A percentile compares a stretch with the other conserved stretches of the same genome.
Conservation (phyloP, 768 basidiomycete species). For the Hypsizygus marmoreus region DNA sequence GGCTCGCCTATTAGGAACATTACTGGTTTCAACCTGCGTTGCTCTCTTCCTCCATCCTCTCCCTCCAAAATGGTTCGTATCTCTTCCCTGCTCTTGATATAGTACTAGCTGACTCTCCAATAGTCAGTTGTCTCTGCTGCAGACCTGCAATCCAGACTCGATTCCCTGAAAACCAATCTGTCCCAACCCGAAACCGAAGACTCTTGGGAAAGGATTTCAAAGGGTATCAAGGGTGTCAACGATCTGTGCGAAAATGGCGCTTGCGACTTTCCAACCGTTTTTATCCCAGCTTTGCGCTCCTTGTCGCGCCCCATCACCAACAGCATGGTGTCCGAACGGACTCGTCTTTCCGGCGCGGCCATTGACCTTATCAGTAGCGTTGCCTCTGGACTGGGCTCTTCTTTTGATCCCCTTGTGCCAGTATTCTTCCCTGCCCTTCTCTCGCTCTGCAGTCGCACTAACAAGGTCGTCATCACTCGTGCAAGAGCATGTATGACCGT, state of each 20-base stretch:
- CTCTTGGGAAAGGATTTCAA: conserved; percentile 19
- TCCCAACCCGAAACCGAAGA: conserved; percentile 20
- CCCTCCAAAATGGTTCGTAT: conserved; percentile 2
- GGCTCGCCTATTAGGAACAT: too few relatives aligned
- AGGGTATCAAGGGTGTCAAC: conserved; percentile 9
- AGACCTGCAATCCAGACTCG: conserved; percentile 11
- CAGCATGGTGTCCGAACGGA: conserved; percentile 19
- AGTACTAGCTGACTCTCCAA: not conserved
- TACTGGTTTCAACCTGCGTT: not conserved
- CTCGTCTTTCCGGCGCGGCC: conserved; percentile 18
- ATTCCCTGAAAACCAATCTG: conserved; percentile 9
- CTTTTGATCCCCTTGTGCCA: conserved; percentile 69
- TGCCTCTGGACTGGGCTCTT: conserved; percentile 61
- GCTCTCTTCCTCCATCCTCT: not conserved
- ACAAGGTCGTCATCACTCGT: conserved; percentile 75
- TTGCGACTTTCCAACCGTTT: conserved; percentile 17
- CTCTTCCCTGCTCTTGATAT: not conserved
- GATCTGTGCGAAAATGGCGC: conserved; percentile 17
- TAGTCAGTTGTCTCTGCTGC: conserved; percentile 12
- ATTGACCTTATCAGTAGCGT: conserved; percentile 23
- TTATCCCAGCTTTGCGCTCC: conserved; percentile 17
- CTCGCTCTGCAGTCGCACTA: conserved; percentile 67
- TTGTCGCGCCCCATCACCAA: conserved; percentile 17
- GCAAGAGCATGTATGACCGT: conserved; percentile 59
- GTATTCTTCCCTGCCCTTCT: conserved; percentile 71